Base-by-base conservation (phyloP, 148 eudicot genomes). In the Cornus suecica region DNA sequence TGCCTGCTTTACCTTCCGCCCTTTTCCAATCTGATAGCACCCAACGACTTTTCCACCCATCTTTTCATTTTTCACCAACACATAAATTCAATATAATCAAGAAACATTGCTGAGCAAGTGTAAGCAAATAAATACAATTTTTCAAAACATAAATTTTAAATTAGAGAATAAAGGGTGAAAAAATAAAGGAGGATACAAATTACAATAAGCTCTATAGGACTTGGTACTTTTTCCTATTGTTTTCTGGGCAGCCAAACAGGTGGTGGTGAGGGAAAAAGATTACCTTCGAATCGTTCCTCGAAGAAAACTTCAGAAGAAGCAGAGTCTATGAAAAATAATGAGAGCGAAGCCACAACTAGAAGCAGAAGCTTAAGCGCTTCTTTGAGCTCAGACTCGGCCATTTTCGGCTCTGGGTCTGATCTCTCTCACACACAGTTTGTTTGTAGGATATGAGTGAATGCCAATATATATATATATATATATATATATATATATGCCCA, bases 1-100 rank as follows among this genome's bases (percentile, higher is more conserved):
- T 74, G 48, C 98, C 98, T 0, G 98, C 98, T 82, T 91, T 94
- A 30, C 97, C 97, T 78, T 94, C 98, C 66, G 79, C 83, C 73
- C 91, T 94, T 73, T 92, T 94, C 98, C 98, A 94, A 76, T 94
- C 98, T 4, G 98, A 94, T 71, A 76, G 71, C 25, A 94, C 94
- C 98, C 98, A 94, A 30, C 93, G 87, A 60, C 84, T 88, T 76
- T 84, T 82, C 98, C 98, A 94, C 73, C 91, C 98, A 86, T 89
- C 95, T 90, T 80, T 76, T 76, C 5, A 2, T 42, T 69, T 66
- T 8, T 27, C 48, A 5, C 26, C 34, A 54, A 5, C 61, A 45
- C 37, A 18, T 34, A 66, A 42, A 31, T n/a, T n/a, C 10, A 45
- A 69, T 62, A 28, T n/a, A 67, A 32, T 34, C 14, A 31, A 34